Conservation (phyloP, 148 eudicot species). For the Rhododendron henanense region DNA sequence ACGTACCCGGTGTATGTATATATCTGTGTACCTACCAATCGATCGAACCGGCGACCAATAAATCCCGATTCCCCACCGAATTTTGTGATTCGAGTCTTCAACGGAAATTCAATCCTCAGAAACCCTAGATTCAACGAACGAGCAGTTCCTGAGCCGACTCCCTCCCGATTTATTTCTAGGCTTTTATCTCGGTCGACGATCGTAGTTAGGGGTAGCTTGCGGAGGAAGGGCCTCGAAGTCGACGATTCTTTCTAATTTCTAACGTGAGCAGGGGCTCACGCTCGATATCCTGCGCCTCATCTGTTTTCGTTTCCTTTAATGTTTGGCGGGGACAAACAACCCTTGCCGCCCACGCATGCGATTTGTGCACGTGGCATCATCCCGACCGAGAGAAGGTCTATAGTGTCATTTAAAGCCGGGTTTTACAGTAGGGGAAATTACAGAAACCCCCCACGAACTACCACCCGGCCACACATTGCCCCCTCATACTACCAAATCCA, state of each 20-base stretch:
- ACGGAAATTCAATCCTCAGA: not conserved
- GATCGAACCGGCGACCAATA: not conserved
- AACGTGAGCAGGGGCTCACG: not conserved
- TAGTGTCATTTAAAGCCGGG: too few relatives aligned
- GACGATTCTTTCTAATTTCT: not conserved
- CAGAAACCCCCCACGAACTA: too few relatives aligned
- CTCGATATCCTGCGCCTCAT: not conserved
- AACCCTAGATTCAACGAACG: slow-evolving; percentile 9
- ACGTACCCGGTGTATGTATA: not conserved
- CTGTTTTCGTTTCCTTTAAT: too few relatives aligned
- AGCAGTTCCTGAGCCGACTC: not conserved
- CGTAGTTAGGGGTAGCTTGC: not conserved
- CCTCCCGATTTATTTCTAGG: not conserved
- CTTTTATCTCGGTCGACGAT: not conserved
- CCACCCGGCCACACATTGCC: too few relatives aligned
- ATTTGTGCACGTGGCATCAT: not conserved
- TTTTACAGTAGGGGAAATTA: too few relatives aligned
- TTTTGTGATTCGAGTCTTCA: not conserved
- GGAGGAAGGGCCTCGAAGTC: not conserved
- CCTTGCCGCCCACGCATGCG: not conserved
- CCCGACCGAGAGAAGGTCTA: not conserved
- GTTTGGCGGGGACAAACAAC: not conserved
- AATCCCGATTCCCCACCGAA: not conserved
- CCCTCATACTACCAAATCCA: too few relatives aligned
- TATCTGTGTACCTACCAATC: not conserved